Conservation (phyloP, 495 filamentous ascomycete species). For the Penicillium pancosmium region DNA sequence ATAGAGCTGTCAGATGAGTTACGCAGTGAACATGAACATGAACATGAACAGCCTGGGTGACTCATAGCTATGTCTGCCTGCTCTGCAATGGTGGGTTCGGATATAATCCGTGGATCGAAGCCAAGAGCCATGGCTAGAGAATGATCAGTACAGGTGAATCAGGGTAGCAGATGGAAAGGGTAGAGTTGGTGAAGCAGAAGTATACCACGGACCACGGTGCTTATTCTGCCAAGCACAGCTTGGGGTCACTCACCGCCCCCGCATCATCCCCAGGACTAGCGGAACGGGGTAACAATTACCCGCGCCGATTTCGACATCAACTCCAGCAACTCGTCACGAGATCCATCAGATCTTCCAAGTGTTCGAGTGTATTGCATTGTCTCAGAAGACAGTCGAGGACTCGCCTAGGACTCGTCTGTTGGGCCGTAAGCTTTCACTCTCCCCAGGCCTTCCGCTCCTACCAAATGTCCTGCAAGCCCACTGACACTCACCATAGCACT, state of each 20-base stretch:
- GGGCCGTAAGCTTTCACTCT: not conserved
- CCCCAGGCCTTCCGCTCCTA: not conserved
- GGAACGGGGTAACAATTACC: not conserved
- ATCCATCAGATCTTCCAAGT: slow-evolving; percentile 3
- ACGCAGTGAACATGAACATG: slow-evolving; percentile 12
- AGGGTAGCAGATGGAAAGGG: too few relatives aligned
- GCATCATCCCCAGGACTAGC: not conserved
- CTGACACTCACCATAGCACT: slow-evolving; percentile 4
- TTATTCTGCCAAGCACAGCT: too few relatives aligned
- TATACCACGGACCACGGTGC: too few relatives aligned
- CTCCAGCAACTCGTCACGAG: slow-evolving; percentile 3
- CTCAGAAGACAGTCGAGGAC: not conserved
- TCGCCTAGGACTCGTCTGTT: not conserved
- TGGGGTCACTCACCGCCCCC: not conserved
- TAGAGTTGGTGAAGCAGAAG: too few relatives aligned
- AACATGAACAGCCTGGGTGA: slow-evolving; percentile 18
- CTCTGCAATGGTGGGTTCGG: too few relatives aligned
- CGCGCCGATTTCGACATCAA: not conserved
- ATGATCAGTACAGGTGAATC: not conserved
- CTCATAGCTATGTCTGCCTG: slow-evolving; percentile 1
- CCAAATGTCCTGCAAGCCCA: not conserved
- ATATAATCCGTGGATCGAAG: not conserved
- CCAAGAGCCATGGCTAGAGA: not conserved
- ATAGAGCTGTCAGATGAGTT: slow-evolving; percentile 19
- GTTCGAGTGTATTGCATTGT: not conserved